Percentiles rank a stretch among this genome's conserved stretches.
phyloP scores from a whole-genome alignment of 768 basidiomycete species.

The Mycena pura region DNA sequence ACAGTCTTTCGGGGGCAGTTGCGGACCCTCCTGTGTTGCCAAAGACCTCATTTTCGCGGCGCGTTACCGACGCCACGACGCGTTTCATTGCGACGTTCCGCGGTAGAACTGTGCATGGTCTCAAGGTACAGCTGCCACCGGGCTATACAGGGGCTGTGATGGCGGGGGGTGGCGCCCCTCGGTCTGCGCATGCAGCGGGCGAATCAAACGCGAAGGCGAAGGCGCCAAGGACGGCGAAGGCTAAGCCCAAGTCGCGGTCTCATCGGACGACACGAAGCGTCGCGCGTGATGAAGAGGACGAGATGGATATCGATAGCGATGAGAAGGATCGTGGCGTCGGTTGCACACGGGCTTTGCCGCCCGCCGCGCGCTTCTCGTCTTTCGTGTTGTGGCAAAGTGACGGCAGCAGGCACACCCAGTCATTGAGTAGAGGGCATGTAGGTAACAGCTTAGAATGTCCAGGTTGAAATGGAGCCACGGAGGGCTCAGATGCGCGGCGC shows the following conservation, averaged over 20 bases:
- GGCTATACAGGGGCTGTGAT: conserved; percentile 77
- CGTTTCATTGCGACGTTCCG: conserved; percentile 73
- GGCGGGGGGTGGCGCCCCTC: conserved; percentile 37
- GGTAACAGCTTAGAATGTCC: too few species aligned
- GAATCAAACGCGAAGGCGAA: too few species aligned
- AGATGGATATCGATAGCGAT: conserved; percentile 30
- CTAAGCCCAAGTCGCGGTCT: conserved; percentile 18
- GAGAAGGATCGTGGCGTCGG: too few species aligned
- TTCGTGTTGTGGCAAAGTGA: conserved; percentile 85
- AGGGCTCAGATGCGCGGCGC: too few species aligned
- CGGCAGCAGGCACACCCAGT: too few species aligned
- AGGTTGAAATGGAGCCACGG: too few species aligned
- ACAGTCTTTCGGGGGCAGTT: not conserved
- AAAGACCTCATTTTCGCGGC: conserved; percentile 17
- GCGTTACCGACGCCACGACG: conserved; percentile 36
- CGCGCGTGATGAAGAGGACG: conserved; percentile 18
- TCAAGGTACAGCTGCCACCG: conserved; percentile 62
- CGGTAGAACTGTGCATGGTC: conserved; percentile 75
- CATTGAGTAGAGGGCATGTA: too few species aligned
- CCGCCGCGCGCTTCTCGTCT: conserved; percentile 63
- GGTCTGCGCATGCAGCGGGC: not conserved
- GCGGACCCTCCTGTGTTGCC: conserved; percentile 4
- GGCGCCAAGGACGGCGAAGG: conserved; percentile 21
- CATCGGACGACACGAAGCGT: conserved; percentile 37
- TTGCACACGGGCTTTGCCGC: conserved; percentile 48